Percentiles rank a stretch among this genome's conserved stretches.
Conservation (phyloP, 2,329 filamentous ascomycete species). For the Fonsecaea pedrosoi region DNA sequence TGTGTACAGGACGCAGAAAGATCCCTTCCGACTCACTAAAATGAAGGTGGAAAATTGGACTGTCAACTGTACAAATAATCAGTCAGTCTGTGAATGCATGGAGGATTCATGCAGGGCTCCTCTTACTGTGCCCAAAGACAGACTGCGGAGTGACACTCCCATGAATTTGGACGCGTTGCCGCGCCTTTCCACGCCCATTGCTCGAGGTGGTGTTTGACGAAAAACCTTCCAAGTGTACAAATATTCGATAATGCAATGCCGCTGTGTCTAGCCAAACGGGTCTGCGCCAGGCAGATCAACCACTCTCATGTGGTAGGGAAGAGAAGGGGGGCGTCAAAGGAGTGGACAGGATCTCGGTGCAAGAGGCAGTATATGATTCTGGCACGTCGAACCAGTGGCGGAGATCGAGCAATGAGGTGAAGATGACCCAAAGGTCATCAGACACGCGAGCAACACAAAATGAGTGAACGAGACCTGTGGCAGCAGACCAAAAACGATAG, state of each 20-base stretch:
- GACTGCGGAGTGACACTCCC: conserved; percentile 44
- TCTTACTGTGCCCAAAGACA: conserved; percentile 51
- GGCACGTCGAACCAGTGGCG: conserved; percentile 22
- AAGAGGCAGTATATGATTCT: conserved; percentile 14
- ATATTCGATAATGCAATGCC: conserved; percentile 8
- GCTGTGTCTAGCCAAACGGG: neutral
- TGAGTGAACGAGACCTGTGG: conserved; percentile 14
- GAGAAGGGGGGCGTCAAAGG: conserved; percentile 26
- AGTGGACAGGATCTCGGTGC: conserved; percentile 32
- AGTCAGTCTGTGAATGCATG: conserved; percentile 21
- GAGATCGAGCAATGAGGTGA: conserved; percentile 19
- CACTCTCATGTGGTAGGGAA: conserved; percentile 21
- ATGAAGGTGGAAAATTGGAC: conserved; percentile 53
- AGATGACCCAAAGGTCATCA: conserved; percentile 24
- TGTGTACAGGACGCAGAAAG: neutral
- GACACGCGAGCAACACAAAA: conserved; percentile 21
- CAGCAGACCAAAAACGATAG: conserved; percentile 5
- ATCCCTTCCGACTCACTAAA: conserved; percentile 45
- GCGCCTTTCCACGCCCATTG: conserved; percentile 32
- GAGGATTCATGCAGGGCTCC: neutral
- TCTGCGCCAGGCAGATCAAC: conserved; percentile 32
- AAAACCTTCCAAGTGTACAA: neutral
- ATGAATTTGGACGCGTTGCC: conserved; percentile 41
- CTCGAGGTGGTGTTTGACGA: conserved; percentile 4
- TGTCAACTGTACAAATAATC: conserved; percentile 46